phyloP scores from a whole-genome alignment of 1,284 basidiomycete species.

The Ceratobasidium sp. region DNA sequence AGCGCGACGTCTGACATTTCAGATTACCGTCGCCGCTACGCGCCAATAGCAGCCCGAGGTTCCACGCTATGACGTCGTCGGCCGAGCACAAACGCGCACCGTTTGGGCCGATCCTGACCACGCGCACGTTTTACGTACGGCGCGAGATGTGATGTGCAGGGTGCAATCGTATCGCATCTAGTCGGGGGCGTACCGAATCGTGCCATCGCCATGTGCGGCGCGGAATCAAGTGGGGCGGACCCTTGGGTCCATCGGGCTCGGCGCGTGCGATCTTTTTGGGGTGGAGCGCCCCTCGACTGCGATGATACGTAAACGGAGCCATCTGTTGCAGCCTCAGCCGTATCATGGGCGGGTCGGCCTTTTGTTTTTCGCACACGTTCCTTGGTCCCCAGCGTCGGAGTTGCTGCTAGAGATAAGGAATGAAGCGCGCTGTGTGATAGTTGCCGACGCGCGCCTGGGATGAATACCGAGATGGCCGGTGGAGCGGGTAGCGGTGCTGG shows the following conservation, averaged over 20 bases:
- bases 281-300: slow-evolving; percentile 32
- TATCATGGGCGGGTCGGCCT: not conserved
- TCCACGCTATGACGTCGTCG: slow-evolving; percentile 25
- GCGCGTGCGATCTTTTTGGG: slow-evolving; percentile 18
- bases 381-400: slow-evolving; percentile 20
- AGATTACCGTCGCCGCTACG: slow-evolving; percentile 6
- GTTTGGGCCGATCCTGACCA: slow-evolving; percentile 8
- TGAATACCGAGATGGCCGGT: slow-evolving; percentile 21
- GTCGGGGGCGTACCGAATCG: not conserved
- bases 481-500: not conserved
- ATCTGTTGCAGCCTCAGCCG: not conserved
- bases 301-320: slow-evolving; percentile 4
- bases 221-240: slow-evolving; percentile 15
- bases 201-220: not conserved
- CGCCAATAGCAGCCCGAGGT: not conserved
- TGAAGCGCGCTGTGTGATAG: slow-evolving; percentile 10
- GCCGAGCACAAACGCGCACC: slow-evolving; percentile 19
- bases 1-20: not conserved
- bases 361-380: slow-evolving; percentile 20
- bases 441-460: slow-evolving; percentile 23
- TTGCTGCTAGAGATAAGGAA: slow-evolving; percentile 27
- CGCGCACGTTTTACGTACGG: slow-evolving; percentile 26
- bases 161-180: slow-evolving; percentile 22
- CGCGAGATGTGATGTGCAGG: slow-evolving; percentile 4
- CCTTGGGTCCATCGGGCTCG: slow-evolving; percentile 20